These are phyloP conservation scores for Camelina hispida DNA, from an alignment of 345 rosid genomes.

Conservation along the genomic window DNA sequence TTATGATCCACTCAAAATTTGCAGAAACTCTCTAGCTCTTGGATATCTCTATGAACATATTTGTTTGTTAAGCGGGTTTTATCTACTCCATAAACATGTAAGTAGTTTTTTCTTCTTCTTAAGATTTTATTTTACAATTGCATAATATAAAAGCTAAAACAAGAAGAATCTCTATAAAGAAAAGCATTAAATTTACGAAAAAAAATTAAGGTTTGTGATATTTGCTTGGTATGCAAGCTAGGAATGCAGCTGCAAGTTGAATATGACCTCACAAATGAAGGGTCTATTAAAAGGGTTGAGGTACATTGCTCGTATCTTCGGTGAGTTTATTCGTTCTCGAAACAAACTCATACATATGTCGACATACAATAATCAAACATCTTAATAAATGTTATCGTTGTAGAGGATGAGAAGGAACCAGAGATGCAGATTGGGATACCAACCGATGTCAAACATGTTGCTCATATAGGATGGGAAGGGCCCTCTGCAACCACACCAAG, in stretches of 20 bases:
- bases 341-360: neutral
- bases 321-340: constrained; percentile 40
- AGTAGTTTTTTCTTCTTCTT: constrained; percentile 6
- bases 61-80: constrained; percentile 31
- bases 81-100: constrained; percentile 36
- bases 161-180: neutral
- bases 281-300: constrained; percentile 76
- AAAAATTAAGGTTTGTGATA: neutral
- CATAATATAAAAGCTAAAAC: neutral
- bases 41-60: constrained; percentile 18
- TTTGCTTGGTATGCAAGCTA: constrained; percentile 33
- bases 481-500: constrained; percentile 63
- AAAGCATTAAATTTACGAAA: neutral
- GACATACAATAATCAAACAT: neutral
- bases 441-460: constrained; percentile 95
- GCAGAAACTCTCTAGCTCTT: constrained; percentile 30
- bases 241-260: constrained; percentile 38
- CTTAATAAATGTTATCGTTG: constrained; percentile 29
- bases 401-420: constrained; percentile 78
- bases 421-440: constrained; percentile 88
- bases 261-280: constrained; percentile 52
- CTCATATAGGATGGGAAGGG: constrained; percentile 95
- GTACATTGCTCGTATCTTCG: constrained; percentile 82
- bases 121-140: neutral
- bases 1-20: neutral